These are phyloP conservation scores for Solanum dulcamara DNA, from an alignment of 257 asterid genomes.

Conservation along the genomic window DNA sequence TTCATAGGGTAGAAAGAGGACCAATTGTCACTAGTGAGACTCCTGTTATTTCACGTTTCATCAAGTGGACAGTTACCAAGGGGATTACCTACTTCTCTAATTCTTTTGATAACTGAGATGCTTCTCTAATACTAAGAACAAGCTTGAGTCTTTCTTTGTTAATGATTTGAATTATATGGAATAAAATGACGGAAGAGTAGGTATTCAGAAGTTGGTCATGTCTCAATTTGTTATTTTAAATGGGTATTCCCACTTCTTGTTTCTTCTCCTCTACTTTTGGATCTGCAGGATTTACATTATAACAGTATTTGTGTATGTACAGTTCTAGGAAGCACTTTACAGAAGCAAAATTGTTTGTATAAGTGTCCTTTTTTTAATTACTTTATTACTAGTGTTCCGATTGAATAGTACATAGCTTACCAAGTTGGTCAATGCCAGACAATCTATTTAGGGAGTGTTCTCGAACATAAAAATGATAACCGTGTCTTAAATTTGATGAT, in stretches of 20 bases:
- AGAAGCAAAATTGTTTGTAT: neutral
- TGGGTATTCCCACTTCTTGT: neutral
- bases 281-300: neutral
- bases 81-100: neutral
- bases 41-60: neutral
- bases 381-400: neutral
- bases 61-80: neutral
- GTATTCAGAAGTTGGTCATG: neutral
- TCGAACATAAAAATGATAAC: neutral
- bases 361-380: neutral
- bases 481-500: neutral
- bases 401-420: neutral
- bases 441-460: neutral
- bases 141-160: neutral
- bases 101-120: neutral
- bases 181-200: neutral
- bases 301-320: neutral
- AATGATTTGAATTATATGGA: neutral
- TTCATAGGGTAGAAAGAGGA: neutral
- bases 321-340: neutral
- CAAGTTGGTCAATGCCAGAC: neutral
- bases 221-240: neutral
- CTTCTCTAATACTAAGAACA: neutral
- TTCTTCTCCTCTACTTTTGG: neutral
- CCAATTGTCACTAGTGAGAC: neutral